A percentile compares a stretch with the other conserved stretches of the same genome.
These are phyloP conservation scores for Eutrema heterophyllum DNA, from an alignment of 345 rosid genomes.

Conservation along the genomic window DNA sequence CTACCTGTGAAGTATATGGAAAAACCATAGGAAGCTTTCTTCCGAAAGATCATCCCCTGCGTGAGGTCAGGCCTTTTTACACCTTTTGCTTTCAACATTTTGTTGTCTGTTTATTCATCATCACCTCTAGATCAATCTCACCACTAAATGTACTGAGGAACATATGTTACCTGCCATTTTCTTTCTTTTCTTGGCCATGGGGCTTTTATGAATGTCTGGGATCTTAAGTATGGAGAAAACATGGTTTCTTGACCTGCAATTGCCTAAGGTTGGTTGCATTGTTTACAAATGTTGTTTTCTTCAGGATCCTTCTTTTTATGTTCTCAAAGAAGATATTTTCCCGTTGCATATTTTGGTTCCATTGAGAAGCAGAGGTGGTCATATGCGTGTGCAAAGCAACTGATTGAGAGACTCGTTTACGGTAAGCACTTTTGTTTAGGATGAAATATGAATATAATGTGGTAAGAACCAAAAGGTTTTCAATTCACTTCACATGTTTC, in stretches of 20 bases:
- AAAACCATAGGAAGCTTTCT: constrained; percentile 93
- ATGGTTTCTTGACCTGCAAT: neutral
- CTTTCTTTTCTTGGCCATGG: neutral
- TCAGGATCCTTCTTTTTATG: constrained; percentile 87
- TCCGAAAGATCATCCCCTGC: constrained; percentile 89
- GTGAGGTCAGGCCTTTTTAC: constrained; percentile 48
- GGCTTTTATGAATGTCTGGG: neutral
- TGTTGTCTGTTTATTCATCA: neutral
- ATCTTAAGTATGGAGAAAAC: neutral
- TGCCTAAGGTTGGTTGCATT: too few relatives aligned
- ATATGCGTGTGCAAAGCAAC: too few relatives aligned
- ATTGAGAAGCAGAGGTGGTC: too few relatives aligned
- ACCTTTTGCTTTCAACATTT: constrained; percentile 24
- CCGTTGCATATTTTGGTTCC: constrained; percentile 96
- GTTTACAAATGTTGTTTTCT: neutral
- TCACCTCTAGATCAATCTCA: neutral
- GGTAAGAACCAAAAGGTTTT: too few relatives aligned
- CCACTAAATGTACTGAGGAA: neutral
- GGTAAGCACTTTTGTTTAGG: too few relatives aligned
- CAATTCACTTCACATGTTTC: too few relatives aligned
- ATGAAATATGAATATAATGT: too few relatives aligned
- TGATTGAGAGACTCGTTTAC: too few relatives aligned
- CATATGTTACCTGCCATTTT: neutral
- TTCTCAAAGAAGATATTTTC: constrained; percentile 89
- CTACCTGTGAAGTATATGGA: constrained; percentile 99